Evolutionary conservation across 2,329 filamentous ascomycete genomes (phyloP), one percentile per base, ranked within the genome.

Genomic region (Pseudovirgaria hyperparasitica): DNA sequence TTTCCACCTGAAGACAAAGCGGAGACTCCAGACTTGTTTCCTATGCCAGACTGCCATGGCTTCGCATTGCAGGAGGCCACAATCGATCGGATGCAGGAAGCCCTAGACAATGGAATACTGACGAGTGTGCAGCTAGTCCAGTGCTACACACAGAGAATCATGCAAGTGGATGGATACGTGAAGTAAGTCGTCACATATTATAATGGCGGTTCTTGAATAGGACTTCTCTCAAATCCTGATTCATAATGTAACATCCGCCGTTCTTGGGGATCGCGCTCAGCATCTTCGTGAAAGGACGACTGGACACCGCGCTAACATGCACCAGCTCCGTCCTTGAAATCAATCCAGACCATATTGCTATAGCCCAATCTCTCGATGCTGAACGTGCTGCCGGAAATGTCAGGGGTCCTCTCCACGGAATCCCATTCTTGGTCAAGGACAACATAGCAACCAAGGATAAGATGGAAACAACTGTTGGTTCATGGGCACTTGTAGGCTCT

Each of bases 381-480:
- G 76, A 84, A 50, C 65, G 78, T 11, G 43, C 46, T 9, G 41
- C 53, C 1, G 73, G 73, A 14, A 58, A 55, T 20, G 48, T 73
- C 7, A 65, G 74, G n/a, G 67, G 76, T 2, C 70, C 71, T 1
- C 60, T 86, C 2, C 79, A 85, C 45, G 79, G 79, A 3, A 80
- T 86, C 22, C 79, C 80, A 0, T 80, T 80, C 45, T 59, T 77
- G 3, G 68, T 82, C 36, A 85, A 85, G 51, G 78, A 85, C 17
- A 52, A 49, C 23, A 50, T 52, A 16, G 48, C 46, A 1, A 72
- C 67, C 6, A 72, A 71, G 36, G 78, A 82, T 45, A 65, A 65
- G 27, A 69, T 85, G 65, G 67, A 84, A 44, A 85, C 78, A 0
- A 84, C 79, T 0, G 77, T 78, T 1, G 80, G 80, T 1, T 72